These are phyloP conservation scores for Beta corolliflora DNA, from an alignment of 179 eudicot species.

Conservation along the genomic window DNA sequence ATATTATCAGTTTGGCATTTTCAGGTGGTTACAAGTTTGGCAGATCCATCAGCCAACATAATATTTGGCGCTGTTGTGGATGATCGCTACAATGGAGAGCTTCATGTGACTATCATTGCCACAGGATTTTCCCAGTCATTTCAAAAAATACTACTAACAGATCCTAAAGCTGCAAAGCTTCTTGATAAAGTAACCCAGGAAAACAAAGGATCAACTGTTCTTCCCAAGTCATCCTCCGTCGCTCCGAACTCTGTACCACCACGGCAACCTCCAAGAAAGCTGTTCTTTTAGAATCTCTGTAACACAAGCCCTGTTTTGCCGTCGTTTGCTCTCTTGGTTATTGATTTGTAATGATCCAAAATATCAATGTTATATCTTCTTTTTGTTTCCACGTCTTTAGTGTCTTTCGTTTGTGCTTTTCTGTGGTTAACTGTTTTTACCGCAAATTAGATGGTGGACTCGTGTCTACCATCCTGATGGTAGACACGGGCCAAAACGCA, in stretches of 20 bases:
- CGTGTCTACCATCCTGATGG: no score
- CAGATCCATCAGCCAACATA: conserved; percentile 96
- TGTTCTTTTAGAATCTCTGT: conserved; percentile 53
- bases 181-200: conserved; percentile 55
- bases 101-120: conserved; percentile 94
- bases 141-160: conserved; percentile 78
- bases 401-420: neutral
- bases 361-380: neutral
- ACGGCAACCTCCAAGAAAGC: conserved; percentile 53
- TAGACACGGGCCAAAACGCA: no score
- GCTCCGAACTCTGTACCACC: conserved; percentile 49
- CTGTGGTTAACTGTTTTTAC: conserved; percentile 8
- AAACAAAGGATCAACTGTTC: conserved; percentile 38
- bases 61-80: conserved; percentile 99
- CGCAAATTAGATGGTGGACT: no score
- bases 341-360: neutral
- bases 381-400: neutral
- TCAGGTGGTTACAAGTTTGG: conserved; percentile 94
- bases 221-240: conserved; percentile 36
- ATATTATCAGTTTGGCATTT: neutral
- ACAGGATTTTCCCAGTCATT: conserved; percentile 96
- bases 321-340: conserved; percentile 12
- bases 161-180: conserved; percentile 68
- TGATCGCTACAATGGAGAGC: conserved; percentile 93
- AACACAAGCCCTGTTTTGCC: neutral